A percentile compares a stretch with the other conserved stretches of the same genome.
Evolutionary conservation across 2,329 filamentous ascomycete species (phyloP).

Genomic region (Xylariaceae sp.): DNA sequence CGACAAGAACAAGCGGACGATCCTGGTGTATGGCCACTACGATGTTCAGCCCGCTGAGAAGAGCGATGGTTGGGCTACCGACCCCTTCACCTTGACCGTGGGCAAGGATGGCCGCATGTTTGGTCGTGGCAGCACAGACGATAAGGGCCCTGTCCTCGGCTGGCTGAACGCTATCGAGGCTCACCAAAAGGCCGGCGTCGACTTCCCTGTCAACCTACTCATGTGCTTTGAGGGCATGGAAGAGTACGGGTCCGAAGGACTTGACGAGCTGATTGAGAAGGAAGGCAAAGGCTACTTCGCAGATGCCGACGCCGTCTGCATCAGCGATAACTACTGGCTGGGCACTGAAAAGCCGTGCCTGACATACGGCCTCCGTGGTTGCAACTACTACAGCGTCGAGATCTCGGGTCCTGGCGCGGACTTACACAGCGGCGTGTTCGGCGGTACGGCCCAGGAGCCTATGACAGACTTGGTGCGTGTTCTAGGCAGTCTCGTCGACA

Average conservation of each 20-base stretch:
- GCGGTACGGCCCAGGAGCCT: conserved; percentile 93
- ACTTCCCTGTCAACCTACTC: conserved; percentile 95
- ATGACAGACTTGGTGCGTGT: conserved; percentile 94
- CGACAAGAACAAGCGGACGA: conserved; percentile 91
- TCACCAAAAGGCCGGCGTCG: conserved; percentile 91
- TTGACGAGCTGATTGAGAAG: conserved; percentile 90
- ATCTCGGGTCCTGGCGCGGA: conserved; percentile 91
- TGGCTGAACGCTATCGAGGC: conserved; percentile 99
- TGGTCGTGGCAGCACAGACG: conserved; percentile 92
- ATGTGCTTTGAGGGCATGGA: conserved; percentile 99
- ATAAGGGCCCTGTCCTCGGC: conserved; percentile 95
- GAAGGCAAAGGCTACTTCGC: conserved; percentile 96
- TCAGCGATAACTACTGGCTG: conserved; percentile 99
- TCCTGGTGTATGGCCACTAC: conserved; percentile 97
- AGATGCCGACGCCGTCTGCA: conserved; percentile 94
- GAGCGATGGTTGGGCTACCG: conserved; percentile 93
- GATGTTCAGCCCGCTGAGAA: conserved; percentile 95
- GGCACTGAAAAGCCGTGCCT: conserved; percentile 98
- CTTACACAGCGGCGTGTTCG: conserved; percentile 95
- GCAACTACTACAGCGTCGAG: conserved; percentile 96
- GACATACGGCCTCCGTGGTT: conserved; percentile 94
- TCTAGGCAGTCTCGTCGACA: conserved; percentile 83
- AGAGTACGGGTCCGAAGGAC: conserved; percentile 94
- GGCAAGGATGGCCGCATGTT: conserved; percentile 95
- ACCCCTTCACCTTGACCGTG: conserved; percentile 87